These are phyloP conservation scores for Trichomonascaceae sp. DNA, from an alignment of 1,139 yeast genomes.

Conservation along the genomic window DNA sequence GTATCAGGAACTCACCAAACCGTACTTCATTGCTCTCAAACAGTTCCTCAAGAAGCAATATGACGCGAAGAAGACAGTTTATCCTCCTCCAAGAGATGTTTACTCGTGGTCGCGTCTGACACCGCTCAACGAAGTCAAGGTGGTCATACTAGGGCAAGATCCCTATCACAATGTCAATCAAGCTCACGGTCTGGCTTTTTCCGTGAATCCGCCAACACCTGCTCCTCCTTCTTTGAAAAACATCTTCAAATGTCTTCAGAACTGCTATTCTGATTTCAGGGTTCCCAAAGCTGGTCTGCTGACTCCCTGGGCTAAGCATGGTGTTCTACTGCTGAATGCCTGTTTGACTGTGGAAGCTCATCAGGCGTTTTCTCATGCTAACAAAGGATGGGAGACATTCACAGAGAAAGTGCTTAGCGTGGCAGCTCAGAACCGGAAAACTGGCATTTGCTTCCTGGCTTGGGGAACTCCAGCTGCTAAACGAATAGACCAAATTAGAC, in stretches of 20 bases:
- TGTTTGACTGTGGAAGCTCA: constrained; percentile 91
- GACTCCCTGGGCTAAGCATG: constrained; percentile 80
- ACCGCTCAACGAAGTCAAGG: constrained; percentile 67
- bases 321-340: constrained; percentile 83
- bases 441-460: constrained; percentile 71
- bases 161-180: constrained; percentile 91
- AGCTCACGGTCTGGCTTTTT: constrained; percentile 95
- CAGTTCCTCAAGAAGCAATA: constrained; percentile 42
- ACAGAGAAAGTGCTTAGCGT: constrained; percentile 65
- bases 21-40: constrained; percentile 75
- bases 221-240: constrained; percentile 90
- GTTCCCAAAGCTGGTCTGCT: constrained; percentile 62
- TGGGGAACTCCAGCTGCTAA: constrained; percentile 96
- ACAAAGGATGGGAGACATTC: constrained; percentile 88
- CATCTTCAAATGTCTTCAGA: constrained; percentile 71
- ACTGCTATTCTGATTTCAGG: constrained; percentile 67
- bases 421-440: constrained; percentile 36
- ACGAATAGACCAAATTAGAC: constrained; percentile 44
- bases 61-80: constrained; percentile 42
- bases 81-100: constrained; percentile 73
- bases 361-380: constrained; percentile 87
- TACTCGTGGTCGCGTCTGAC: constrained; percentile 92
- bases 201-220: constrained; percentile 74
- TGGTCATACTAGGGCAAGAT: constrained; percentile 88
- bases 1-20: constrained; percentile 69